Conservation (phyloP, 768 basidiomycete species). For the Gymnopilus junonius region DNA sequence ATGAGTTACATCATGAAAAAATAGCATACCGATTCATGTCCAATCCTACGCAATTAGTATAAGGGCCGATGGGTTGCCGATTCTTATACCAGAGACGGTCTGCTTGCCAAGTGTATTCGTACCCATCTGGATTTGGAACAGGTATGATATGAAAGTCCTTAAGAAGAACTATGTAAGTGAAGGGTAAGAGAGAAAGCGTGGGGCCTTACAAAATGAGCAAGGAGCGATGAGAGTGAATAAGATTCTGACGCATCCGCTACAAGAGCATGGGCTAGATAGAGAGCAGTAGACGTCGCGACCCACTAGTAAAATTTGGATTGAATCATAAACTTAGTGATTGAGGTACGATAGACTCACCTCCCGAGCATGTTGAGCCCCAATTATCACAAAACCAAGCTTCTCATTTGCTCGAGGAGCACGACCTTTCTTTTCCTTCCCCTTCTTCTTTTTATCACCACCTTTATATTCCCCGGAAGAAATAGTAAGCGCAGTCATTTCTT, state of each 20-base stretch:
- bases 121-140: slow-evolving; percentile 73
- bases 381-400: slow-evolving; percentile 66
- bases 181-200: slow-evolving; percentile 4
- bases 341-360: neutral
- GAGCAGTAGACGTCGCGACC: slow-evolving; percentile 75
- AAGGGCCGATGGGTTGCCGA: slow-evolving; percentile 54
- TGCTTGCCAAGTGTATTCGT: slow-evolving; percentile 71
- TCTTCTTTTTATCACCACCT: slow-evolving; percentile 12
- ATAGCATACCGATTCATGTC: slow-evolving; percentile 73
- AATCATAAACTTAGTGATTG: neutral
- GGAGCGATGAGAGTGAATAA: slow-evolving; percentile 50
- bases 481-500: slow-evolving; percentile 59
- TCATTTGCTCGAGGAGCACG: slow-evolving; percentile 16
- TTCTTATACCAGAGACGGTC: slow-evolving; percentile 85
- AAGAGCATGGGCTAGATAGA: slow-evolving; percentile 77
- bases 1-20: neutral
- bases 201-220: slow-evolving; percentile 54
- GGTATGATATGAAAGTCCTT: slow-evolving; percentile 73
- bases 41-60: slow-evolving; percentile 63
- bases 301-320: slow-evolving; percentile 51
- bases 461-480: slow-evolving; percentile 40
- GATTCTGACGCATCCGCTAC: slow-evolving; percentile 51
- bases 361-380: slow-evolving; percentile 43
- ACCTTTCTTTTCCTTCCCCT: slow-evolving; percentile 20
- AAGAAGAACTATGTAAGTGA: slow-evolving; percentile 1